Evolutionary conservation across 805 yeast genomes (phyloP).

Genomic region (Saccharomycopsis amapae): DNA sequence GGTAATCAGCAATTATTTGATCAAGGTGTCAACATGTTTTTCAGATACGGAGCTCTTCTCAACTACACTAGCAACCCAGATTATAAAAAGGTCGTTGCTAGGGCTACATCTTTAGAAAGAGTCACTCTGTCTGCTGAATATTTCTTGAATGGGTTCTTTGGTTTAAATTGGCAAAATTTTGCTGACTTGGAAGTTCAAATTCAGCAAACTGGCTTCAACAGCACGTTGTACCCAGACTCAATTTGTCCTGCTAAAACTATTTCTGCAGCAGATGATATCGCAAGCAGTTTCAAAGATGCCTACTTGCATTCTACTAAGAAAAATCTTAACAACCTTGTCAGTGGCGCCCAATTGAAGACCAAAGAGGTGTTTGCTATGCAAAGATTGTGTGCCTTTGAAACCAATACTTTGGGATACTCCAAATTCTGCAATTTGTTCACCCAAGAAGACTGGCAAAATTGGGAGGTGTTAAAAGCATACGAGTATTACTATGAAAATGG

Average conservation of each 20-base stretch:
- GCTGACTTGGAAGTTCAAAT: conserved; percentile 22
- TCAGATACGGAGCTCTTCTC: conserved; percentile 23
- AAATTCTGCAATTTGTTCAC: conserved; percentile 63
- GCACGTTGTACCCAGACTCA: conserved; percentile 22
- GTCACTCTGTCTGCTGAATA: conserved; percentile 40
- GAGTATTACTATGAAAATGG: conserved; percentile 55
- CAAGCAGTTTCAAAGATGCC: conserved; percentile 6
- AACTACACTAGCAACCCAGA: conserved; percentile 2
- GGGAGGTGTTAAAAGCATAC: conserved; percentile 55
- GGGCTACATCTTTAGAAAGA: conserved; percentile 39
- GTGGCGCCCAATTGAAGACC: conserved; percentile 44
- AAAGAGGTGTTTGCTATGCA: conserved; percentile 49
- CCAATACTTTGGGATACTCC: conserved; percentile 64
- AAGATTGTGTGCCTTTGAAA: conserved; percentile 66
- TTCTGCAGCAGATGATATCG: background rate
- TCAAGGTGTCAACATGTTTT: conserved; percentile 22
- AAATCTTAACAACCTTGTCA: conserved; percentile 50
- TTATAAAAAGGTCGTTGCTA: conserved; percentile 19
- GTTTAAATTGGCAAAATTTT: conserved; percentile 25
- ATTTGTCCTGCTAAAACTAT: no score
- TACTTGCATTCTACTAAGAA: conserved; percentile 48
- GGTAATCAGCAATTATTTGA: conserved; percentile 24
- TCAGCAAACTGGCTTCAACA: conserved; percentile 22
- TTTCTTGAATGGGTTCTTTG: conserved; percentile 45
- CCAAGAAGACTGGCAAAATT: conserved; percentile 55